phyloP scores from a whole-genome alignment of 129 eudicot species.

The Erigeron canadensis region DNA sequence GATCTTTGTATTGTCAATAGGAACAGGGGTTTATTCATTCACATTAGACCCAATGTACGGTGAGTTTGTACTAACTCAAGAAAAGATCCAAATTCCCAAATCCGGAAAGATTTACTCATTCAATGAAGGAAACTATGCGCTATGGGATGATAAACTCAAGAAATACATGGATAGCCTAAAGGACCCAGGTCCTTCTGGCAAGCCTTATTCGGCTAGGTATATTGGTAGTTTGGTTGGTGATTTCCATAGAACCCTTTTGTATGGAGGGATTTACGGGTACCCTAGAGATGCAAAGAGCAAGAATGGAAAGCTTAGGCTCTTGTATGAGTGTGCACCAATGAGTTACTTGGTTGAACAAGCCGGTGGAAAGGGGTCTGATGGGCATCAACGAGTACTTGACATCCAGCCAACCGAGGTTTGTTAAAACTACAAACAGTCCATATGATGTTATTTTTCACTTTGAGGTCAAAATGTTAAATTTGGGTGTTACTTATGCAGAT shows the following conservation, averaged over 20 bases:
- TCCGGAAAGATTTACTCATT: conserved; percentile 85
- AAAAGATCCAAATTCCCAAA: conserved; percentile 76
- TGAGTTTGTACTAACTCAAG: conserved; percentile 89
- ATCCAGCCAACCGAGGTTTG: conserved; percentile 88
- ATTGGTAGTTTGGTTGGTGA: conserved; percentile 97
- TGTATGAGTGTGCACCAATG: conserved; percentile 99
- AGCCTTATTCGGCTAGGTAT: conserved; percentile 90
- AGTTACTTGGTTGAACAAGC: conserved; percentile 96
- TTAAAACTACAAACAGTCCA: neutral
- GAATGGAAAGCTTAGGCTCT: conserved; percentile 88
- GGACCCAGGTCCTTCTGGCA: conserved; percentile 92
- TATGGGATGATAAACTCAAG: conserved; percentile 96
- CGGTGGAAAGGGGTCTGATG: conserved; percentile 98
- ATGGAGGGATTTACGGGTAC: conserved; percentile 95
- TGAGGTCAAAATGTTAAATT: conserved; percentile 5
- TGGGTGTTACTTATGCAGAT: conserved; percentile 48
- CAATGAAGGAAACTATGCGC: conserved; percentile 89
- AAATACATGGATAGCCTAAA: conserved; percentile 84
- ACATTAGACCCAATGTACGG: conserved; percentile 95
- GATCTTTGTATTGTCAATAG: conserved; percentile 83
- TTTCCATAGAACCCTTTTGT: conserved; percentile 77
- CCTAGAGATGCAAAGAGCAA: conserved; percentile 85
- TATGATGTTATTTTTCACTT: neutral
- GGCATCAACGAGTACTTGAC: conserved; percentile 76
- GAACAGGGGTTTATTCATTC: conserved; percentile 79